Evolutionary conservation across 352 stramenopile genomes (phyloP).

Genomic region (Phytophthora fragariaefolia): DNA sequence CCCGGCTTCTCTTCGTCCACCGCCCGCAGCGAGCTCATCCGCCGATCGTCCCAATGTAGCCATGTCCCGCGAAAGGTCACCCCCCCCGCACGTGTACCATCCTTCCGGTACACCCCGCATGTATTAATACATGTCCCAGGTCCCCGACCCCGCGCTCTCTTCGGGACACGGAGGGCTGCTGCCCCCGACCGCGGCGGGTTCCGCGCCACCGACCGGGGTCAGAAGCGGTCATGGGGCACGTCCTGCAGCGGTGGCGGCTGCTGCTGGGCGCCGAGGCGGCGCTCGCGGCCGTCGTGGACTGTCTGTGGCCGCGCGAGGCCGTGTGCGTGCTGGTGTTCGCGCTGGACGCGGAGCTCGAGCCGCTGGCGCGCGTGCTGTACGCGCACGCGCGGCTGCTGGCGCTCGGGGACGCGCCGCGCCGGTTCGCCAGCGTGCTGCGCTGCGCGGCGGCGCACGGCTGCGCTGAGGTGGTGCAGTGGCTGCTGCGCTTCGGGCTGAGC

Average conservation of each 20-base stretch:
- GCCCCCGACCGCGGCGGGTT: too few species aligned
- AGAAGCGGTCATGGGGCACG: constrained; percentile 9
- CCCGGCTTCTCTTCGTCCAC: constrained; percentile 15
- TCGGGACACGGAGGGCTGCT: too few species aligned
- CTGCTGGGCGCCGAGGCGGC: constrained; percentile 29
- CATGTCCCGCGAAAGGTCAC: constrained; percentile 9
- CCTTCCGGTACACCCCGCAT: too few species aligned
- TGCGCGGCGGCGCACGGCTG: constrained; percentile 42
- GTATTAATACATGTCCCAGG: too few species aligned
- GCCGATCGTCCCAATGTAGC: constrained; percentile 22
- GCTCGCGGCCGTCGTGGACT: constrained; percentile 28
- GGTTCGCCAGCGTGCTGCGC: constrained; percentile 43
- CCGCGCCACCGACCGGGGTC: not conserved
- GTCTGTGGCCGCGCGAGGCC: constrained; percentile 35
- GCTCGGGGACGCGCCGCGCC: constrained; percentile 31
- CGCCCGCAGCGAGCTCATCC: constrained; percentile 4
- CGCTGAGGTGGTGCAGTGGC: constrained; percentile 37
- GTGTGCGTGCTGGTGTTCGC: constrained; percentile 43
- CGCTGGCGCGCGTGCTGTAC: constrained; percentile 39
- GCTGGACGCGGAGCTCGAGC: constrained; percentile 35
- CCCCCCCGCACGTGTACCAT: not conserved
- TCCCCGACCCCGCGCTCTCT: too few species aligned
- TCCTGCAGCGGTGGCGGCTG: constrained; percentile 29
- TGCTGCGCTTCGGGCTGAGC: constrained; percentile 40
- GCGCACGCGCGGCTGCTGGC: constrained; percentile 36